Conservation (phyloP, 2,329 filamentous ascomycete species). For the Aspergillus hiratsukae region DNA sequence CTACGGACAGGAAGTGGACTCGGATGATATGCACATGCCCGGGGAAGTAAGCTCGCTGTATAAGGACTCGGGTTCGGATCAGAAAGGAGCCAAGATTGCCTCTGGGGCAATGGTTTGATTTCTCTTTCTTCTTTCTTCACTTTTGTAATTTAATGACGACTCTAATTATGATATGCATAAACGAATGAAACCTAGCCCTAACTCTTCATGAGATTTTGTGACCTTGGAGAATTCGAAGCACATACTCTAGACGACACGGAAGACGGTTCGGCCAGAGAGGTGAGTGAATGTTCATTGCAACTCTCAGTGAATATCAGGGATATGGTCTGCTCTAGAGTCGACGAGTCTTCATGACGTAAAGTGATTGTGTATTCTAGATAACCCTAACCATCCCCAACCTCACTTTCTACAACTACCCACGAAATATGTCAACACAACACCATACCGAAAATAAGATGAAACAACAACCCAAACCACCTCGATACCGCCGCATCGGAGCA, state of each 20-base stretch:
- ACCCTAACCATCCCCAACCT: background rate
- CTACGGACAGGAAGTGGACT: slow-evolving; percentile 29
- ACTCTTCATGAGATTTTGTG: background rate
- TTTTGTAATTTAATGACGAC: background rate
- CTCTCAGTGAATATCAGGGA: too few species aligned
- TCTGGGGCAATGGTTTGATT: background rate
- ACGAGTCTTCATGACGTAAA: background rate
- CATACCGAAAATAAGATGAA: too few species aligned
- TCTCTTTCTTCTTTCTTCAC: background rate
- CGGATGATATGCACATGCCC: slow-evolving; percentile 18
- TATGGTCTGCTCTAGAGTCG: background rate
- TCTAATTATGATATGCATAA: background rate
- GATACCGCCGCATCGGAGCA: too few species aligned
- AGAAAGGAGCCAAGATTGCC: background rate
- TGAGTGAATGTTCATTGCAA: too few species aligned
- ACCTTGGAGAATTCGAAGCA: too few species aligned
- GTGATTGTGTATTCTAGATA: background rate
- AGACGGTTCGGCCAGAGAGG: background rate
- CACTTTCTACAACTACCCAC: background rate
- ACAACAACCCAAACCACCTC: background rate
- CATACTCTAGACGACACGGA: too few species aligned
- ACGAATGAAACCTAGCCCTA: too few species aligned
- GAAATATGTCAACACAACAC: too few species aligned
- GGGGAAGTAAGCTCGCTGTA: background rate
- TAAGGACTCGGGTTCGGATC: background rate